Evolutionary conservation across 2,329 filamentous ascomycete genomes (phyloP), one percentile per base, ranked within the genome.

Genomic region (Clonostachys solani): DNA sequence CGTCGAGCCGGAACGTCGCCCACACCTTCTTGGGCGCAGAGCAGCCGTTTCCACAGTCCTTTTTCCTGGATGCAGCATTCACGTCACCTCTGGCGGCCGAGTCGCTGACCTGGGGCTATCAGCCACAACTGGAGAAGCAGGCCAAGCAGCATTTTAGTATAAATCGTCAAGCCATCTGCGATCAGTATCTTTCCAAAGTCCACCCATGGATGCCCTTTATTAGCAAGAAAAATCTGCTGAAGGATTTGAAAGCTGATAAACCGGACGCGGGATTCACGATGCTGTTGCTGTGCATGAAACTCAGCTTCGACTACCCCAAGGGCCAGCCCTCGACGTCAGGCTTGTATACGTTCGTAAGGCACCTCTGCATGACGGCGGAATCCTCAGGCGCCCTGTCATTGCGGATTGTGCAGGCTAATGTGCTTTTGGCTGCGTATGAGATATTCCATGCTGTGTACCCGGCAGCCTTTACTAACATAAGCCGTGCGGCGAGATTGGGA

Each of bases 221-320:
- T 12, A 54, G 51, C 47, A 54, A 47, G 19, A 55, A 57, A 33
- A 47, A 50, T 4, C 36, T 55, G 3, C 8, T 9, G 9, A 23
- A 50, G 17, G 17, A 45, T 33, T 40, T 49, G 5, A 16, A 50
- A 15, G 34, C 33, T 5, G 17, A 33, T 2, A n/a, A 33, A 5
- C 19, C 42, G 36, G 10, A 34, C 9, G 46, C 16, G 33, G 46
- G 47, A 9, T 36, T 45, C 12, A 44, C 41, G n/a, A 47, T 56
- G 5, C 48, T 57, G 9, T 17, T 54, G 10, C 44, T 57, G 10
- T 52, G 50, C 44, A 56, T 57, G 50, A 54, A 51, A 43, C 52
- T 56, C 19, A 12, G 36, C 17, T 38, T 29, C 23, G 23, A 29
- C 23, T 3, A 9, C 8, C 23, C 36, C 36, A 18, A 38, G 12